Conservation (phyloP, 192 early-diverging fungal genomes). For the Glomus cerebriforme region DNA sequence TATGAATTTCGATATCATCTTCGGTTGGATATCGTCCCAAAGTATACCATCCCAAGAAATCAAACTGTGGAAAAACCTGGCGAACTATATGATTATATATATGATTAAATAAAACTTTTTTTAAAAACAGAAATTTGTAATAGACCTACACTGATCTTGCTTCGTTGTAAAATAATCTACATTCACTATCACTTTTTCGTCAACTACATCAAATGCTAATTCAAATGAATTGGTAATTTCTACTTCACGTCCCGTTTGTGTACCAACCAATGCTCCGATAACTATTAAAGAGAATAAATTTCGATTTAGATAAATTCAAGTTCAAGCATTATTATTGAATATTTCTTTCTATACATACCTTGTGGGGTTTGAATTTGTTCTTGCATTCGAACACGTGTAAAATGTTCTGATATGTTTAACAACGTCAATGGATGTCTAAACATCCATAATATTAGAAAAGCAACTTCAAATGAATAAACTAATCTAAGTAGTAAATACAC, state of each 20-base stretch:
- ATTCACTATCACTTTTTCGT: conserved; percentile 55
- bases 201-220: conserved; percentile 50
- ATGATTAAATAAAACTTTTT: not conserved
- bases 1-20: conserved; percentile 68
- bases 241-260: conserved; percentile 74
- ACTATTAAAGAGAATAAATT: conserved; percentile 42
- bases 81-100: conserved; percentile 51
- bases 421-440: conserved; percentile 85
- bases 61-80: conserved; percentile 81
- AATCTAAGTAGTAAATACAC: not conserved
- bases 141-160: conserved; percentile 73
- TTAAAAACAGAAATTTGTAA: not conserved
- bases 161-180: conserved; percentile 68
- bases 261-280: conserved; percentile 76
- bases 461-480: not conserved
- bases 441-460: conserved; percentile 34
- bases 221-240: conserved; percentile 89
- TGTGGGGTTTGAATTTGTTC: conserved; percentile 34
- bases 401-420: conserved; percentile 87
- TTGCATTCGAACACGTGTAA: conserved; percentile 71
- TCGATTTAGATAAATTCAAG: not conserved
- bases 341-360: not conserved
- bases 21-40: conserved; percentile 63
- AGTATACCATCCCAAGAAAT: conserved; percentile 87
- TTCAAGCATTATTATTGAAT: not conserved